Conservation (phyloP, 2,329 filamentous ascomycete species). For the Phaeosphaeriaceae sp. region DNA sequence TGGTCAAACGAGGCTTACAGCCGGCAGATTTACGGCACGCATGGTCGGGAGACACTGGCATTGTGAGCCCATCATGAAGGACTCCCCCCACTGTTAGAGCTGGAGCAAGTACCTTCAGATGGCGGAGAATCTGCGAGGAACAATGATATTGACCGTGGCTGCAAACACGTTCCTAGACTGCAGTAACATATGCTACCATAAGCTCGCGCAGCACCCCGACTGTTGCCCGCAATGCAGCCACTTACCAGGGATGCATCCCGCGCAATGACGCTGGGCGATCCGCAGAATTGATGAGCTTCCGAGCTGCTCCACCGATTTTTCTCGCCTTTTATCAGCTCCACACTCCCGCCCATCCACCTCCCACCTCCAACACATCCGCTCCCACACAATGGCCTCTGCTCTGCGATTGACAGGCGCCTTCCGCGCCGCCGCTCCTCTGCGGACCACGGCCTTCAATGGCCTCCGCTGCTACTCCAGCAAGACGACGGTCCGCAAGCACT, state of each 20-base stretch:
- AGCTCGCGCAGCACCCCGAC: background rate
- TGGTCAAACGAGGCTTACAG: background rate
- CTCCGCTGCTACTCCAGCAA: slow-evolving; percentile 89
- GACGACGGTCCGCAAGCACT: slow-evolving; percentile 69
- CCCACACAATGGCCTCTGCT: slow-evolving; percentile 77
- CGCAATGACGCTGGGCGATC: slow-evolving; percentile 14
- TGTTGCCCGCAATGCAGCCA: slow-evolving; percentile 1
- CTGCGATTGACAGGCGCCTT: slow-evolving; percentile 83
- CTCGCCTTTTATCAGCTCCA: slow-evolving; percentile 38
- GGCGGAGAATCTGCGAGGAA: no score
- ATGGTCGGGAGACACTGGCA: background rate
- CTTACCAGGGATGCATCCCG: slow-evolving; percentile 3
- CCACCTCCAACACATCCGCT: slow-evolving; percentile 39
- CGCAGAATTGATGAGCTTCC: slow-evolving; percentile 7
- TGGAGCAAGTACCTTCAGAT: no score
- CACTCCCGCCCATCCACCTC: slow-evolving; percentile 43
- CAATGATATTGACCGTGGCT: background rate
- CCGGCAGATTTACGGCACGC: background rate
- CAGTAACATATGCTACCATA: background rate
- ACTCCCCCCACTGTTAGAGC: no score
- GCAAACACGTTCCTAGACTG: background rate
- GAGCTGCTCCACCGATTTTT: slow-evolving; percentile 18
- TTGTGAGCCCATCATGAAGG: background rate
- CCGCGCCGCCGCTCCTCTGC: slow-evolving; percentile 71
- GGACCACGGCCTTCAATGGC: slow-evolving; percentile 79